Evolutionary conservation across 495 filamentous ascomycete genomes (phyloP), one percentile per base, ranked within the genome.

Genomic region (Penicillium subrubescens): DNA sequence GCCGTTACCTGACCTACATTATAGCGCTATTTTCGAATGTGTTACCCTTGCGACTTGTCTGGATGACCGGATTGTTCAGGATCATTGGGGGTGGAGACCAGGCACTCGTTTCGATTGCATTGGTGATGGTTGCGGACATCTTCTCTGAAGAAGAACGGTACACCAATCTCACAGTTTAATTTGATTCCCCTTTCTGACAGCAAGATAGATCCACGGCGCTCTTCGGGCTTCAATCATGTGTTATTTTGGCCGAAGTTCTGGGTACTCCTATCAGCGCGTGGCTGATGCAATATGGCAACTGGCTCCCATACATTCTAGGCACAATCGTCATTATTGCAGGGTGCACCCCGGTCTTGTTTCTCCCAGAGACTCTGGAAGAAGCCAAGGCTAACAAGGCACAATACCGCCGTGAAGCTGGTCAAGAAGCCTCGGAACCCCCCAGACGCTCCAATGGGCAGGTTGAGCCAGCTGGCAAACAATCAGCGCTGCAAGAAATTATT

Each of bases 341-440:
- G n/a, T 58, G 61, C 21, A 31, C 64, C 8, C 58, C 75, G 15
- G 48, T 74, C n/a, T 58, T 79, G 0, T 64, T 83, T 25, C 67
- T 84, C 1, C 83, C 83, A 1, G 83, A 86, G 62, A 85, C 78
- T 11, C 71, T 83, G 29, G 56, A 55, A 59, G 62, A 66, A 44
- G 61, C 64, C 34, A 67, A 71, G 58, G 64, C 62, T n/a, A 70
- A 67, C 17, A 70, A 68, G 39, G 19, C 54, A 44, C 15, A 14
- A 52, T 48, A 29, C 52, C 43, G 59, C 58, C 15, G 34, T 8
- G 53, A 12, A 55, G 29, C 53, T 37, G 11, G 11, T 34, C 8
- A n/a, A 14, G 31, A 33, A 37, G 29, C 53, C 14, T 6, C 35
- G 5, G 56, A 58, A 19, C 8, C 21, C 23, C 31, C 37, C 25